Base-by-base conservation (phyloP, 2,329 filamentous ascomycete species). In the Mycocentrospora acerina region DNA sequence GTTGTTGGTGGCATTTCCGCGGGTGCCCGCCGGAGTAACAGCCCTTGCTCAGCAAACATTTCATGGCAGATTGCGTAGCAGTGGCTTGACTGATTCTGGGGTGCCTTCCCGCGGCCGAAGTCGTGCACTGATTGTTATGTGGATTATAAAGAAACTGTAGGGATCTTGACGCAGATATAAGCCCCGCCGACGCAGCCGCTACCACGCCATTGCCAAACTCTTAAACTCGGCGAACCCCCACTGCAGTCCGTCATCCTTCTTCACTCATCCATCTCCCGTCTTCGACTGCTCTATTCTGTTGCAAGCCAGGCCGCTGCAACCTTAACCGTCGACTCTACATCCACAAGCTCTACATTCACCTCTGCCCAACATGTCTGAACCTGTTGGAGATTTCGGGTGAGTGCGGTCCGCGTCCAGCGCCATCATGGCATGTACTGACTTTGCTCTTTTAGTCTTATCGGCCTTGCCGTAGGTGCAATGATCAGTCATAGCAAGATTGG, bases 391-490 rank as follows among this genome's bases (percentile, higher is more conserved):
- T 66, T 75, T 44, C 26, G 19, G 19, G 31, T 33, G 15, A 14
- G 31, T 15, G 7, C 4, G 1, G 12, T 16, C 19, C 18, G 11
- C 6, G 3, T 19, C 18, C 4, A 10, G 5, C 11, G 9, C 4
- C 9, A 24, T 9, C 9, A 9, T 6, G 5, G 19, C 19, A 22
- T 22, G 5, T 25, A 33, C 18, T 25, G 22, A 11, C n/a, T 16
- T 22, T 33, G 13, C 15, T 14, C 22, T 33, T 53, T 75, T 64
- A 73, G 74, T 66, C 71, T 77, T 63, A 77, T 77, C 60, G 74
- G 74, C 64, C 65, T 77, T 54, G 73, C 72, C 54, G 66, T 69
- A 57, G 51, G 66, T 64, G 22, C 15, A 9, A 17, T n/a, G n/a
- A 29, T 19, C 27, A 15, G 14, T 15, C 17, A 35, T 9, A n/a